Percentiles rank a stretch among this genome's conserved stretches.
Evolutionary conservation across 192 early-diverging fungal species (phyloP).

Genomic region (Entomortierella chlamydospora): DNA sequence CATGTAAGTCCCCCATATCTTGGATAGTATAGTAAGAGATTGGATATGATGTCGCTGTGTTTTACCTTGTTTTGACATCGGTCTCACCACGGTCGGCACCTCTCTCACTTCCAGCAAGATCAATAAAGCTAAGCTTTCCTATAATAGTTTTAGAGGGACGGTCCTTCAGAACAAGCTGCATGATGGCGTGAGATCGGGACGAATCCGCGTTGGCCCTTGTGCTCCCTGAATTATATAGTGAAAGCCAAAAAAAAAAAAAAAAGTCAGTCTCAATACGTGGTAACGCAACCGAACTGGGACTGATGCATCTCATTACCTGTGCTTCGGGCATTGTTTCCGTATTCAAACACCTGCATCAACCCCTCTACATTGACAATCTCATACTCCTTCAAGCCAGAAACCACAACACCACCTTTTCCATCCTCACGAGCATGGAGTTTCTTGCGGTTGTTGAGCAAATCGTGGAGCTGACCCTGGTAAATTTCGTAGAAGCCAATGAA

Average conservation of each 20-base stretch:
- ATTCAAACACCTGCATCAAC: slow-evolving; percentile 94
- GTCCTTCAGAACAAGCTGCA: slow-evolving; percentile 91
- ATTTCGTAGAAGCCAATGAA: slow-evolving; percentile 97
- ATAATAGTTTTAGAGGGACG: slow-evolving; percentile 28
- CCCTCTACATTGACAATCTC: slow-evolving; percentile 87
- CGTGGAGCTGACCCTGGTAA: slow-evolving; percentile 96
- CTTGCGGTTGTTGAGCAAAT: slow-evolving; percentile 92
- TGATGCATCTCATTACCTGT: slow-evolving; percentile 73
- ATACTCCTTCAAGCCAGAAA: slow-evolving; percentile 90
- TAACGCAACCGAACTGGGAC: too few relatives aligned
- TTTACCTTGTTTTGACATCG: slow-evolving; percentile 88
- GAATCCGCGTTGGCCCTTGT: slow-evolving; percentile 96
- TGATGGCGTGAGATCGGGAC: slow-evolving; percentile 96
- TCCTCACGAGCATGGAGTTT: slow-evolving; percentile 96
- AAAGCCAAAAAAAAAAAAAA: slow-evolving; percentile 14
- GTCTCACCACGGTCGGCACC: slow-evolving; percentile 97
- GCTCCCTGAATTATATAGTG: slow-evolving; percentile 77
- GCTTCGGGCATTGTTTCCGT: slow-evolving; percentile 88
- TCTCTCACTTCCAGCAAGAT: slow-evolving; percentile 97
- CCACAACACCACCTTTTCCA: slow-evolving; percentile 93
- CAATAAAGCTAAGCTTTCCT: slow-evolving; percentile 97
- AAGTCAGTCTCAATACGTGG: too few relatives aligned
- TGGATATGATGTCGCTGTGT: neutral
- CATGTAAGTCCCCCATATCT: neutral
- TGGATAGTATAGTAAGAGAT: neutral